These are phyloP conservation scores for Suillus fuscotomentosus DNA, from an alignment of 768 basidiomycete genomes.

Conservation along the genomic window DNA sequence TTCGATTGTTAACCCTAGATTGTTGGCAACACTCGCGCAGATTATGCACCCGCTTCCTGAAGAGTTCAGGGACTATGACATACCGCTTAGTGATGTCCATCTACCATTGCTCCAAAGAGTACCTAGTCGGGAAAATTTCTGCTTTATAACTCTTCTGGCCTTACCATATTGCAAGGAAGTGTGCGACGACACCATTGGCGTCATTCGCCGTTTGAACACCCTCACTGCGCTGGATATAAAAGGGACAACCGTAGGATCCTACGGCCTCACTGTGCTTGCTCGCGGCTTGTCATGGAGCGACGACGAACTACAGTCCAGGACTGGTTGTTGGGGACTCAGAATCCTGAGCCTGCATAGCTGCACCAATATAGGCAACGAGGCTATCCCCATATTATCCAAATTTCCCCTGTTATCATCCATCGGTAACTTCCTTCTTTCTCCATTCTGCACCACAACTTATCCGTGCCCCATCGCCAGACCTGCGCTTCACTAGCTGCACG, in stretches of 20 bases:
- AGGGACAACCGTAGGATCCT: conserved; percentile 46
- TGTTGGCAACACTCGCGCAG: conserved; percentile 65
- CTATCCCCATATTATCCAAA: conserved; percentile 38
- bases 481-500: conserved; percentile 48
- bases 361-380: conserved; percentile 42
- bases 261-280: conserved; percentile 52
- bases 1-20: conserved; percentile 45
- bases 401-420: conserved; percentile 63
- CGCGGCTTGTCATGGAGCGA: conserved; percentile 43
- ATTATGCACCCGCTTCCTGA: conserved; percentile 54
- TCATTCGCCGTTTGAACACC: conserved; percentile 50
- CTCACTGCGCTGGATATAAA: conserved; percentile 68
- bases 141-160: conserved; percentile 64
- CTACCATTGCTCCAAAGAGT: conserved; percentile 58
- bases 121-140: conserved; percentile 52
- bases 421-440: conserved; percentile 40
- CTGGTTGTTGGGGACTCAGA: conserved; percentile 58
- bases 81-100: conserved; percentile 55
- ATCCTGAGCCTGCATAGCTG: conserved; percentile 59
- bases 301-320: conserved; percentile 14
- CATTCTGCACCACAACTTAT: conserved; percentile 1
- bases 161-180: conserved; percentile 55
- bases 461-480: conserved; percentile 33
- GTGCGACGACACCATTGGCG: conserved; percentile 53
- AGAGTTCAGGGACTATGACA: conserved; percentile 26